These are phyloP conservation scores for Sclerotinia glacialis DNA, from an alignment of 2,329 filamentous ascomycete species.

Conservation along the genomic window DNA sequence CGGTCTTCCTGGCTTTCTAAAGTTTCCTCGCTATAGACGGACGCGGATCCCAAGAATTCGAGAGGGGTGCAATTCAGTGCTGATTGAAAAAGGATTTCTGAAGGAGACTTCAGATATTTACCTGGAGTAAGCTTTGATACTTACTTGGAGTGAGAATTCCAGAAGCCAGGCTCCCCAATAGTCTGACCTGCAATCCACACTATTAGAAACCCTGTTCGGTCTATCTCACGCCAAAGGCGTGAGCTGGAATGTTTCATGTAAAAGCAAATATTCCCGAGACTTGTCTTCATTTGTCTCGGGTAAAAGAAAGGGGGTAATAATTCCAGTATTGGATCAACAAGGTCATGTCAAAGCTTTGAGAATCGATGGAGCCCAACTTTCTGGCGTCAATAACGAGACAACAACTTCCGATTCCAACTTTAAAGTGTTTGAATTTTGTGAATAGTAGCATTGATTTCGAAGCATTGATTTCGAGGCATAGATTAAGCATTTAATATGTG, in stretches of 20 bases:
- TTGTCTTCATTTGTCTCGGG: background rate
- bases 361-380: background rate
- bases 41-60: no score
- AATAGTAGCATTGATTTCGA: background rate
- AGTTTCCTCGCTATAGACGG: background rate
- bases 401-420: no score
- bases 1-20: background rate
- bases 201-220: background rate
- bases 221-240: background rate
- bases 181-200: background rate
- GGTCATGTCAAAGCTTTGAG: background rate
- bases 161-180: background rate
- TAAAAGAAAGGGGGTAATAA: background rate
- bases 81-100: background rate
- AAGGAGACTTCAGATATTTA: background rate
- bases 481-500: background rate
- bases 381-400: background rate
- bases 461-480: no score
- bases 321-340: no score
- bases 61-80: background rate
- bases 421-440: background rate
- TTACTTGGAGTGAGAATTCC: background rate
- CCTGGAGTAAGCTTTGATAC: no score
- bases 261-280: background rate
- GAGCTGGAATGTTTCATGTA: slow-evolving; percentile 15